Conservation (phyloP, 2,329 filamentous ascomycete species). For the Fusarium chuoi region DNA sequence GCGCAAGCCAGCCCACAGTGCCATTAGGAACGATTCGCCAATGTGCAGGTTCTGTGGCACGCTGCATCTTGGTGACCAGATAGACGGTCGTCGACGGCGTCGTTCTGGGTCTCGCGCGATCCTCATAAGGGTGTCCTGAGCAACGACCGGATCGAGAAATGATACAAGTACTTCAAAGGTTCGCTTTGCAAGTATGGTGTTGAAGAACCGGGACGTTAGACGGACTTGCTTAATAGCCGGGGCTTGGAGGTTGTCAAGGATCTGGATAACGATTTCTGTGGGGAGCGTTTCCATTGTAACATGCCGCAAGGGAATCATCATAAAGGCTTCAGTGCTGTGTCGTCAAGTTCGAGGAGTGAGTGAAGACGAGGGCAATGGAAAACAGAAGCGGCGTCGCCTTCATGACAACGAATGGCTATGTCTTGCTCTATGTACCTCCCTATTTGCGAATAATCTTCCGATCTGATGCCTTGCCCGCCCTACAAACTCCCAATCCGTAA, state of each 20-base stretch:
- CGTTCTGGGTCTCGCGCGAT: slow-evolving; percentile 37
- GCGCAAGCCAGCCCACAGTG: slow-evolving; percentile 44
- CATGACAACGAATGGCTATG: not conserved
- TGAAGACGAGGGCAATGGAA: not conserved
- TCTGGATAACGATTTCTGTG: slow-evolving; percentile 45
- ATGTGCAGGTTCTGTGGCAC: slow-evolving; percentile 46
- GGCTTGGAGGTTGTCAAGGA: slow-evolving; percentile 43
- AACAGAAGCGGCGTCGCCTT: not conserved
- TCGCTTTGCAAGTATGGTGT: slow-evolving; percentile 43
- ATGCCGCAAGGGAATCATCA: not conserved
- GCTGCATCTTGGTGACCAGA: slow-evolving; percentile 51
- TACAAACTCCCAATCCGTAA: slow-evolving; percentile 16
- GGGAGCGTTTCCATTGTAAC: slow-evolving; percentile 48
- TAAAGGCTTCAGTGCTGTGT: not conserved
- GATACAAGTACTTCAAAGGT: slow-evolving; percentile 45
- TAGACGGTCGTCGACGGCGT: slow-evolving; percentile 38
- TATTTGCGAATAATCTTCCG: not conserved
- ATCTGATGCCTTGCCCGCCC: slow-evolving; percentile 21
- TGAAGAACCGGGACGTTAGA: slow-evolving; percentile 49
- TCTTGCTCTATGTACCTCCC: slow-evolving; percentile 5
- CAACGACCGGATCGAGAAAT: slow-evolving; percentile 45
- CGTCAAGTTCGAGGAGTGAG: not conserved
- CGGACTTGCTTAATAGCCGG: slow-evolving; percentile 41
- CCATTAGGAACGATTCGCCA: slow-evolving; percentile 47
- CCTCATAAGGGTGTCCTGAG: slow-evolving; percentile 37